Base-by-base conservation (phyloP, 1,139 yeast genomes). In the Candida dubliniensis region DNA sequence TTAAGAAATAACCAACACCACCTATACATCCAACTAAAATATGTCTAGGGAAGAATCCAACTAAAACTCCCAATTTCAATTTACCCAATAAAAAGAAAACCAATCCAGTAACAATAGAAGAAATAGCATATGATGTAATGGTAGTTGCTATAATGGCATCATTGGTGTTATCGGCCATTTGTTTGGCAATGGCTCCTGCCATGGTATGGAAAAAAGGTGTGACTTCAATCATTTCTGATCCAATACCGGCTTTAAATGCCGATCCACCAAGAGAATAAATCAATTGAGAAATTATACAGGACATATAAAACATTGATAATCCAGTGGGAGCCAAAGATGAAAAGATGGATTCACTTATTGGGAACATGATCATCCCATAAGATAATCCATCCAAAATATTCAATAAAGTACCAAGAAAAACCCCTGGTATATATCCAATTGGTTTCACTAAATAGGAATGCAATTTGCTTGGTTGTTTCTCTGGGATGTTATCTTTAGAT, bases 171-270 rank as follows among this genome's bases (percentile, higher is more conserved):
- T 71, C 78, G 1, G 83, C 82, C 60, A 87, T 69, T 25, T 81
- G 77, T 4, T 64, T 63, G 58, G 82, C 69, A 38, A 93, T 83
- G 4, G 85, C 74, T 23, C 79, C 70, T 0, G 98, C 97, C 96
- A 93, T 91, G 3, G 95, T 79, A 59, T 93, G 99, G 71, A 93
- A 93, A 62, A 93, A 93, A 1, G 99, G 99, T 1, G 97, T 95
- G 15, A 93, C 91, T 64, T 93, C 99, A 53, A 93, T 93, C 99
- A 93, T 93, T 67, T 93, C 99, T 3, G 96, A 87, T 0, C 99
- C 99, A 41, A 91, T 84, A 8, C 96, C 96, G 8, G 93, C 79
- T 50, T 81, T 82, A 66, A 93, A 93, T 4, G 89, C 86, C 10
- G 96, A 87, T 2, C 95, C 96, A 14, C 99, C 99, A 26, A 87